A percentile compares a stretch with the other conserved stretches of the same genome.
Evolutionary conservation across 768 basidiomycete genomes (phyloP).

Genomic region (Cubamyces lactineus): DNA sequence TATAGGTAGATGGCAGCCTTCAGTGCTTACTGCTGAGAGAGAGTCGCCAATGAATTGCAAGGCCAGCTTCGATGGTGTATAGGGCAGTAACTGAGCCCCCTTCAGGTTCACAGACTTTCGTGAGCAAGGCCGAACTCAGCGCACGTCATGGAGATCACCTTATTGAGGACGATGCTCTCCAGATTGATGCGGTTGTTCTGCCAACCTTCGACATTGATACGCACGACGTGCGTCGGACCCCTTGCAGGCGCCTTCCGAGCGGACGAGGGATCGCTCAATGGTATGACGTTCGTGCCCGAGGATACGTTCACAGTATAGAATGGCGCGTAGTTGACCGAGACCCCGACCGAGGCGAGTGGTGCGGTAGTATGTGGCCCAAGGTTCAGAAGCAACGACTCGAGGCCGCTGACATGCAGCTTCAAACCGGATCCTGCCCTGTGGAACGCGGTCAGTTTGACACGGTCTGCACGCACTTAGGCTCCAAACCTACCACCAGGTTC

Average conservation of each 20-base stretch:
- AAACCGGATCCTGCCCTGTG: constrained; percentile 59
- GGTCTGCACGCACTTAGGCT: background rate
- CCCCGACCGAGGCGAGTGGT: constrained; percentile 49
- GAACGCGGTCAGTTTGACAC: background rate
- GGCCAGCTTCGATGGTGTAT: constrained; percentile 46
- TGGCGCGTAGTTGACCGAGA: constrained; percentile 51
- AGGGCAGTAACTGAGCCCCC: constrained; percentile 51
- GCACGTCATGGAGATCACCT: constrained; percentile 33
- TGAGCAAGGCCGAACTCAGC: background rate
- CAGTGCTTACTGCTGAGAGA: constrained; percentile 47
- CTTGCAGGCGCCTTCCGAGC: background rate
- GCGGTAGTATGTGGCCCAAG: constrained; percentile 53
- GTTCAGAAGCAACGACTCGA: constrained; percentile 46
- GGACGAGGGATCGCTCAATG: constrained; percentile 28
- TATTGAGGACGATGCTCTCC: constrained; percentile 49
- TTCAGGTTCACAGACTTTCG: constrained; percentile 21
- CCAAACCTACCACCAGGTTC: constrained; percentile 57
- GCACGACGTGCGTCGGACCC: constrained; percentile 37
- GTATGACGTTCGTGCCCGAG: constrained; percentile 48
- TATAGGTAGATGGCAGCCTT: background rate
- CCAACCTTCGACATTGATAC: constrained; percentile 61
- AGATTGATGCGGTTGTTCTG: constrained; percentile 60
- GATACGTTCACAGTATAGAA: constrained; percentile 53
- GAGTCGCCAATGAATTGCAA: constrained; percentile 67
- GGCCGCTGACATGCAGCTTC: constrained; percentile 50